Evolutionary conservation across 192 early-diverging fungal species (phyloP).

Genomic region (Backusella psychrophila): DNA sequence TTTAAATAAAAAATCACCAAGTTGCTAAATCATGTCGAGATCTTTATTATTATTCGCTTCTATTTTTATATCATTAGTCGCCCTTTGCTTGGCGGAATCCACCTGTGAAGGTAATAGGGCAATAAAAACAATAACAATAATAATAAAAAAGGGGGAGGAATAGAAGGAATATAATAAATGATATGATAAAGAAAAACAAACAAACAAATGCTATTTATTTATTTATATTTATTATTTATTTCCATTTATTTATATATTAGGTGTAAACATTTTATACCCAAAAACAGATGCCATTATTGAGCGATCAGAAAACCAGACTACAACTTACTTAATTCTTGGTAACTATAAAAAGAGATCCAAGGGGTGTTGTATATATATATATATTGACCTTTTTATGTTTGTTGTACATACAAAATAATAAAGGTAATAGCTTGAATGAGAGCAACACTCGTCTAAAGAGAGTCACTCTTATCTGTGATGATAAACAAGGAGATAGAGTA

Average conservation of each 20-base stretch:
- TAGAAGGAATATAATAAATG: background rate
- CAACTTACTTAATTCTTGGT: slow-evolving; percentile 15
- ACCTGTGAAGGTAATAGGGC: background rate
- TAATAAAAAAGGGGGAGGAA: background rate
- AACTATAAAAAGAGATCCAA: slow-evolving; percentile 9
- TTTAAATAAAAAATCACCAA: background rate
- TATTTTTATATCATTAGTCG: background rate
- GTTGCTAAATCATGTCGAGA: background rate
- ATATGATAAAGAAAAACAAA: background rate
- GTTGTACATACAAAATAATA: background rate
- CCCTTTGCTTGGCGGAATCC: background rate
- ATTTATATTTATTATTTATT: background rate
- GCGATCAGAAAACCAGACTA: slow-evolving; percentile 5
- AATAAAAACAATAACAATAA: background rate
- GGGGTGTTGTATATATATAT: background rate
- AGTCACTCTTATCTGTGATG: background rate
- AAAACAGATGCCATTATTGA: slow-evolving; percentile 5
- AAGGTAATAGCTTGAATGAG: slow-evolving; percentile 3
- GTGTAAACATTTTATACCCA: slow-evolving; percentile 16
- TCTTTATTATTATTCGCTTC: background rate
- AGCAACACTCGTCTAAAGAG: background rate
- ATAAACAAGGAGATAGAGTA: background rate
- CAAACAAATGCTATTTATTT: background rate
- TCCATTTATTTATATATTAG: background rate
- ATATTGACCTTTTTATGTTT: background rate